Conservation (phyloP, 176 grass and related monocot genomes). For the Aegilops sharonensis region DNA sequence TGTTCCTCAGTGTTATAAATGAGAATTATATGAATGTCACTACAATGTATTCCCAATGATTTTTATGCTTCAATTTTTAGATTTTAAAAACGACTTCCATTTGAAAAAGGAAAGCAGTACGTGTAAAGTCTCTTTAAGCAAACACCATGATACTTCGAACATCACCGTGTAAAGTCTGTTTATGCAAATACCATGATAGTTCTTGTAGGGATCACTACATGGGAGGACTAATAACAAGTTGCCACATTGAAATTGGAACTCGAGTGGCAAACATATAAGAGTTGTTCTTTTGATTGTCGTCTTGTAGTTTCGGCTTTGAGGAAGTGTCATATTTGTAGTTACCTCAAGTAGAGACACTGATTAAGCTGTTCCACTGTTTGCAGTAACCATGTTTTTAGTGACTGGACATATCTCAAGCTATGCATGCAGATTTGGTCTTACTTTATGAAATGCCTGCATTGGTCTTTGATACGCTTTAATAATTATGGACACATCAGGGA, state of each 20-base stretch:
- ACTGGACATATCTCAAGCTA: neutral
- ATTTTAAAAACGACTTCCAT: neutral
- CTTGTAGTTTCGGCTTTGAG: neutral
- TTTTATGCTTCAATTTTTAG: neutral
- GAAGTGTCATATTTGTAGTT: neutral
- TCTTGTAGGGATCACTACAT: neutral
- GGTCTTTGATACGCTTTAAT: neutral
- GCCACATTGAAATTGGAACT: neutral
- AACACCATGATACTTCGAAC: neutral
- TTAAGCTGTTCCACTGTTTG: neutral
- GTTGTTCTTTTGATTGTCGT: neutral
- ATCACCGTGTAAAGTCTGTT: neutral
- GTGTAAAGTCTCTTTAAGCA: neutral
- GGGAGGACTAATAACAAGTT: neutral
- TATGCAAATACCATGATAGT: neutral
- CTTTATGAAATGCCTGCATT: neutral
- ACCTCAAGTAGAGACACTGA: neutral
- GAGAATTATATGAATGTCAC: neutral
- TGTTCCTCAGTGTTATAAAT: neutral
- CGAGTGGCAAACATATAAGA: neutral
- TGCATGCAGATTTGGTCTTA: constrained; percentile 3
- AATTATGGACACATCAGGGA: neutral
- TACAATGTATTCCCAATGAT: neutral
- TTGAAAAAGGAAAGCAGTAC: neutral
- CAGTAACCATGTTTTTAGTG: neutral